These are phyloP conservation scores for Aspergillus uvarum DNA, from an alignment of 2,329 filamentous ascomycete species.

Conservation along the genomic window DNA sequence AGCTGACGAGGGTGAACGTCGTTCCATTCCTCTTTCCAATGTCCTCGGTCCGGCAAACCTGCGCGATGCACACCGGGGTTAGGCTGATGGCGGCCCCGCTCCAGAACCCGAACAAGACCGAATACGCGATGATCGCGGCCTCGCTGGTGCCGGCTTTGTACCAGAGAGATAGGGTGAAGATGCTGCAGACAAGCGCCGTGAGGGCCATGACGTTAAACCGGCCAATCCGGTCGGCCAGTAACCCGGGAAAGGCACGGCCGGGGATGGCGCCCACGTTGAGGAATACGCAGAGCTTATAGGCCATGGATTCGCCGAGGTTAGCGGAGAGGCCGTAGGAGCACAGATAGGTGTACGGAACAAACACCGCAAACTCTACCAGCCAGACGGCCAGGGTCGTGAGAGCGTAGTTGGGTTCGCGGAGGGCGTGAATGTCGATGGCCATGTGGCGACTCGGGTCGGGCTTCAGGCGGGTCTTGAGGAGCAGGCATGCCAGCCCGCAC, in stretches of 20 bases:
- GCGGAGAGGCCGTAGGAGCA: conserved; percentile 30
- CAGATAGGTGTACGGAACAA: conserved; percentile 38
- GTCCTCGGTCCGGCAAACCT: conserved; percentile 31
- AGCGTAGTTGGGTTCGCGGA: conserved; percentile 24
- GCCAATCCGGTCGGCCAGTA: conserved; percentile 33
- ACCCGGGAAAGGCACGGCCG: conserved; percentile 34
- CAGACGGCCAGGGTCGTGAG: conserved; percentile 30
- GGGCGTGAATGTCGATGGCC: conserved; percentile 21
- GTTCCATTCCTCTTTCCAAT: conserved; percentile 28
- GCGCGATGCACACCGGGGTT: conserved; percentile 32
- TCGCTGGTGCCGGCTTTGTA: conserved; percentile 12
- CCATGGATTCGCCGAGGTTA: conserved; percentile 17
- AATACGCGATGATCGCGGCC: conserved; percentile 22
- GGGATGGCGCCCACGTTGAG: conserved; percentile 34
- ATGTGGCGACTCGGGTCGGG: conserved; percentile 18
- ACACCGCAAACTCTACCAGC: conserved; percentile 35
- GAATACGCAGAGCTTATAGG: conserved; percentile 32
- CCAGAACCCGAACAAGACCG: conserved; percentile 25
- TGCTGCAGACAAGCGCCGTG: conserved; percentile 17
- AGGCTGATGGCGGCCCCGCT: conserved; percentile 31
- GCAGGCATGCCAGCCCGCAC: conserved; percentile 18
- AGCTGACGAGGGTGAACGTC: conserved; percentile 24
- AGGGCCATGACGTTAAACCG: conserved; percentile 33
- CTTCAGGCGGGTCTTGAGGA: conserved; percentile 24
- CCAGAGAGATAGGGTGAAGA: conserved; percentile 29